Percentiles rank a stretch among this genome's conserved stretches.
These are phyloP conservation scores for Setomelanomma holmii DNA, from an alignment of 2,329 filamentous ascomycete genomes.

Conservation along the genomic window DNA sequence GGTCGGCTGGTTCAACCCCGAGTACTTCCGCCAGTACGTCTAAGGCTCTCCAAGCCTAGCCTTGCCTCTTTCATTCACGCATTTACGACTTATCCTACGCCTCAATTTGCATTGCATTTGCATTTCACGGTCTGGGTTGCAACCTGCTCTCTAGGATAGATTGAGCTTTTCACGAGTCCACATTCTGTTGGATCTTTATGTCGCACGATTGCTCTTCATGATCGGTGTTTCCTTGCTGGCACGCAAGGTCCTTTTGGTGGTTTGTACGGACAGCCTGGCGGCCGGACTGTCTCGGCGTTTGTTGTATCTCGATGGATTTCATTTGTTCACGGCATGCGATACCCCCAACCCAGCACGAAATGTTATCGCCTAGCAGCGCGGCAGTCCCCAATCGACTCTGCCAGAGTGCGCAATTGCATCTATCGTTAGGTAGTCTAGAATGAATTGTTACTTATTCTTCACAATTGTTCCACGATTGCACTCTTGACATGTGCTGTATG, in stretches of 20 bases:
- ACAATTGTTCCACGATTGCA: not conserved
- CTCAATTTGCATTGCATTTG: conserved; percentile 38
- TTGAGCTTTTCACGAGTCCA: conserved; percentile 23
- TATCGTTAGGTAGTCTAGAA: conserved; percentile 10
- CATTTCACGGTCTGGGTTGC: conserved; percentile 27
- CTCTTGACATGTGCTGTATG: not conserved
- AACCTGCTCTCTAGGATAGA: conserved; percentile 23
- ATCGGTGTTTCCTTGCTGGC: conserved; percentile 37
- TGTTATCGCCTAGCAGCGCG: conserved; percentile 7
- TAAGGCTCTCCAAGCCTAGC: no score
- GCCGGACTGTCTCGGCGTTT: conserved; percentile 21
- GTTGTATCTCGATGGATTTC: conserved; percentile 21
- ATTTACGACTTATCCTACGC: conserved; percentile 15
- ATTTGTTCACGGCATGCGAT: conserved; percentile 35
- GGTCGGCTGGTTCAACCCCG: conserved; percentile 78
- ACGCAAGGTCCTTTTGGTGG: conserved; percentile 12
- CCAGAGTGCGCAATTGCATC: conserved; percentile 14
- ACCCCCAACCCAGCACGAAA: conserved; percentile 29
- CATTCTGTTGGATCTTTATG: conserved; percentile 14
- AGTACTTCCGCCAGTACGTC: conserved; percentile 57
- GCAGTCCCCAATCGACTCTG: no score
- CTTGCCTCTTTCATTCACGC: no score
- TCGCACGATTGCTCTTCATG: conserved; percentile 33
- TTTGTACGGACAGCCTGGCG: not conserved
- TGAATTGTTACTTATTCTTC: no score